Conservation (phyloP, 345 rosid genomes). For the Dipteronia dyeriana region DNA sequence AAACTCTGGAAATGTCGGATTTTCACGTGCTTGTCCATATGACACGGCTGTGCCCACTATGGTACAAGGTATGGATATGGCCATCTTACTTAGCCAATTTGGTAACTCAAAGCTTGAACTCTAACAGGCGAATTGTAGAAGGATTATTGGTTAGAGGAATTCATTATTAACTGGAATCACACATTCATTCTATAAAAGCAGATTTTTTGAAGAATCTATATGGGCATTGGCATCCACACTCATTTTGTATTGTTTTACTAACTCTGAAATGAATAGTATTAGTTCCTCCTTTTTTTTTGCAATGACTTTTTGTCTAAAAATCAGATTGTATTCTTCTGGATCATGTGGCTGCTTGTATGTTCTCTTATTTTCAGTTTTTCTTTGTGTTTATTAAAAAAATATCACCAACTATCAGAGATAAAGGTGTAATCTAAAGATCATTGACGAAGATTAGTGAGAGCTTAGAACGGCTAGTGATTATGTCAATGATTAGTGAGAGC, state of each 20-base stretch:
- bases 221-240: neutral
- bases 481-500: neutral
- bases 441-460: neutral
- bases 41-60: constrained; percentile 73
- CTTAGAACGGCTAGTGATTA: neutral
- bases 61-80: constrained; percentile 80
- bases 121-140: constrained; percentile 25
- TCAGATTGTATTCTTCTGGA: neutral
- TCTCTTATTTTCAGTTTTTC: neutral
- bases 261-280: neutral
- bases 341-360: neutral
- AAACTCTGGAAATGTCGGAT: constrained; percentile 58
- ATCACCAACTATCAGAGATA: no score
- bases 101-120: constrained; percentile 56
- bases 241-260: neutral
- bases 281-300: neutral
- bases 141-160: neutral
- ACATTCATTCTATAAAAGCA: neutral
- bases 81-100: constrained; percentile 67
- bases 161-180: neutral
- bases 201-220: constrained; percentile 2
- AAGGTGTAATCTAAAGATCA: neutral
- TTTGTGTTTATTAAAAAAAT: no score
- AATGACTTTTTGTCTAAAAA: neutral
- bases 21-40: constrained; percentile 69